Base-by-base conservation (phyloP, 2,329 filamentous ascomycete genomes). In the Fusarium pseudograminearum region DNA sequence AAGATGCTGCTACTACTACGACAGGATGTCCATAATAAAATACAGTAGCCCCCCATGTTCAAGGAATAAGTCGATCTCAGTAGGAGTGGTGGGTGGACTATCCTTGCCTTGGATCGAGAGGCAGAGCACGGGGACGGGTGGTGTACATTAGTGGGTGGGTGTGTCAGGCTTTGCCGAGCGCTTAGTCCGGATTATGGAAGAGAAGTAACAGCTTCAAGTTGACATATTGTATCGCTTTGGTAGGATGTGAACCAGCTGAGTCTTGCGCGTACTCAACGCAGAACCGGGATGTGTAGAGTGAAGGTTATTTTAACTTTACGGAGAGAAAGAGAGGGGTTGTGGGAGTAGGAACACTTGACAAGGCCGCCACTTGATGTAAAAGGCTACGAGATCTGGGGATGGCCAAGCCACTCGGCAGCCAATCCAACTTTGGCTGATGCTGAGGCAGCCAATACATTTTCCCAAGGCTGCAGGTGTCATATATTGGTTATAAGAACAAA, bases 11-110 rank as follows among this genome's bases (percentile, higher is more conserved):
- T 46, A 46, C 24, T 44, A n/a, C 44, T 8, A 40, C n/a, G 16
- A 44, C 41, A n/a, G 24, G 18, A 44, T 26, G 22, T 26, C 10
- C 24, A 44, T 26, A 44, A 28, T 28, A n/a, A 28, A 28, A 16
- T 18, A 28, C 4, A 28, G 24, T 20, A 40, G n/a, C n/a, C 36
- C 60, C 57, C 57, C 51, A 59, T 61, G 70, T 61, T 26, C 66
- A 66, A 63, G 65, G 55, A 71, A 70, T 53, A 70, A 67, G 71
- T 67, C 71, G 64, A 74, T 75, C 65, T 72, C 59, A 59, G 48
- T 41, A 28, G 57, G 55, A 30, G 57, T 22, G 65, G 70, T 75
- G 68, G 48, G 42, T 67, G 68, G 68, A 50, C 60, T 51, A 59
- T 67, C 53, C 55, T 55, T 56, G 55, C 45, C 55, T 44, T 55